A percentile compares a stretch with the other conserved stretches of the same genome.
Conservation (phyloP, 2,329 filamentous ascomycete genomes). For the Colletotrichum shisoi region DNA sequence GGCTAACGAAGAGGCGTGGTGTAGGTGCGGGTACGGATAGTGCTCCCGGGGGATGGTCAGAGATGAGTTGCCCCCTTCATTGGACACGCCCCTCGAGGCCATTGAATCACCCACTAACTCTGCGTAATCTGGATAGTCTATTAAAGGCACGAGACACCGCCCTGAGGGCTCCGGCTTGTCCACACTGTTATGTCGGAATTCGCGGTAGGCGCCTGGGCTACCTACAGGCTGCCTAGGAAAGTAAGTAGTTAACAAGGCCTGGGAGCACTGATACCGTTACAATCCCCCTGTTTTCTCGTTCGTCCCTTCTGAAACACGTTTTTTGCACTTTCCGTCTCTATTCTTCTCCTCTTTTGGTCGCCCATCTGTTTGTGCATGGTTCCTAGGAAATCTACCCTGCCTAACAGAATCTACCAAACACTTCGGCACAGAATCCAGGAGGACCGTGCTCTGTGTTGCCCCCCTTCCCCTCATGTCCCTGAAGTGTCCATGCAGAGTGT, state of each 20-base stretch:
- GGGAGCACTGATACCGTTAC: neutral
- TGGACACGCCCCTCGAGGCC: constrained; percentile 22
- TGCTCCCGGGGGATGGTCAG: constrained; percentile 36
- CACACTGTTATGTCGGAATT: neutral
- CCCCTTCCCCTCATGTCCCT: constrained; percentile 32
- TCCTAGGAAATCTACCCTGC: neutral
- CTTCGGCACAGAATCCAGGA: neutral
- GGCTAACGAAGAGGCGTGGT: constrained; percentile 45
- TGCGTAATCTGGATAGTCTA: constrained; percentile 2
- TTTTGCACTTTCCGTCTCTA: neutral
- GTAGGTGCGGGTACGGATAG: constrained; percentile 39
- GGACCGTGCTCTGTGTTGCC: constrained; percentile 30
- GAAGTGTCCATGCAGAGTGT: constrained; percentile 29
- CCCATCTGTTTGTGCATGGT: neutral
- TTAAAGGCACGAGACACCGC: constrained; percentile 31
- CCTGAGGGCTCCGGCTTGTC: constrained; percentile 12
- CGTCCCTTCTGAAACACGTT: neutral
- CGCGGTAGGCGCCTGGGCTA: neutral
- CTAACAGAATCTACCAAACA: constrained; percentile 2
- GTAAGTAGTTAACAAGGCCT: no score
- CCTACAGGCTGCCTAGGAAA: no score
- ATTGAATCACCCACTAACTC: constrained; percentile 5
- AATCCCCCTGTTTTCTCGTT: neutral
- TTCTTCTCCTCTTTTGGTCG: no score
- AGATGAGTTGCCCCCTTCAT: constrained; percentile 35